Percentiles rank a stretch among this genome's conserved stretches.
phyloP scores from a whole-genome alignment of 257 asterid species.

The Ballota nigra region DNA sequence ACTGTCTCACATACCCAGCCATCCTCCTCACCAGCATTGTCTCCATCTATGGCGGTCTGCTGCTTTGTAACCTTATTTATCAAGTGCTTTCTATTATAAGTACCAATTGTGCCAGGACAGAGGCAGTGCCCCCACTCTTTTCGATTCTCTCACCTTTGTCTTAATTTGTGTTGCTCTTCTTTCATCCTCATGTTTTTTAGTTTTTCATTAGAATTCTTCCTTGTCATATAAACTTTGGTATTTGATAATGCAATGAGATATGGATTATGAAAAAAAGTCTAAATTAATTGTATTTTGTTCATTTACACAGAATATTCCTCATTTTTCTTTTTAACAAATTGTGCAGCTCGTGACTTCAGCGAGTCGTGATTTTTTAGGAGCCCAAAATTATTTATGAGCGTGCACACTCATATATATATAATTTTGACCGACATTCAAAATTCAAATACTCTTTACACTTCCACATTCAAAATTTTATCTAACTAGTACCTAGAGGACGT shows the following conservation, averaged over 20 bases:
- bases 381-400: too few species aligned
- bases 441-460: too few species aligned
- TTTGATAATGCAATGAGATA: neutral
- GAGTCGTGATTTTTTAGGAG: too few species aligned
- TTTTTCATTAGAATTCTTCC: neutral
- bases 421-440: too few species aligned
- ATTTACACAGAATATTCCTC: too few species aligned
- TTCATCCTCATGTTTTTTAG: neutral
- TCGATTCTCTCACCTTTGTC: too few species aligned
- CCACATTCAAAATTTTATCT: too few species aligned
- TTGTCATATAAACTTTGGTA: neutral
- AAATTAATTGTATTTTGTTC: neutral
- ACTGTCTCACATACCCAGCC: conserved; percentile 15
- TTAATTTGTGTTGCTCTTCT: neutral
- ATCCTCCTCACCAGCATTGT: conserved; percentile 30
- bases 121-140: conserved; percentile 46
- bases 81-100: conserved; percentile 19
- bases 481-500: too few species aligned
- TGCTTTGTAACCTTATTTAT: conserved; percentile 3
- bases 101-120: conserved; percentile 43
- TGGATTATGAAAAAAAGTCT: neutral
- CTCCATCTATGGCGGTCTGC: conserved; percentile 29
- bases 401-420: too few species aligned
- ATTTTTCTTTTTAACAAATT: too few species aligned
- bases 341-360: too few species aligned